Conservation (phyloP, 331 rosid species). For the Ulmus americana region DNA sequence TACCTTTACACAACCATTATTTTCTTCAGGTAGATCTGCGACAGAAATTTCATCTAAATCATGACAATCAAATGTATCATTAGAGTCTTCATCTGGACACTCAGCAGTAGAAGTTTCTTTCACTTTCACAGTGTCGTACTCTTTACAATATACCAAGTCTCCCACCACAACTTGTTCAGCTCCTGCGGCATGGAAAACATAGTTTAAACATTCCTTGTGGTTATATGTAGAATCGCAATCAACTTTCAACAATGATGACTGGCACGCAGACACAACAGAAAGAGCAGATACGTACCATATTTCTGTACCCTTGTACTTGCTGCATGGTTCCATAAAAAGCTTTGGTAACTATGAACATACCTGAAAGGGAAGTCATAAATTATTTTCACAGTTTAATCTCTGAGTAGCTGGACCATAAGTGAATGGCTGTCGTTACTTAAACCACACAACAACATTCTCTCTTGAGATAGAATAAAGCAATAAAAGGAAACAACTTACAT, state of each 20-base stretch:
- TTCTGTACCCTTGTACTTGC: conserved; percentile 85
- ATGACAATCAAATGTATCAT: conserved; percentile 35
- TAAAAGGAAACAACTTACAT: conserved; percentile 47
- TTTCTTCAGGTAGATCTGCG: conserved; percentile 42
- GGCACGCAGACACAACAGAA: conserved; percentile 1
- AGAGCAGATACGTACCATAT: conserved; percentile 46
- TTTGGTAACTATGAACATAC: conserved; percentile 96
- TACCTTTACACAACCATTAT: conserved; percentile 54
- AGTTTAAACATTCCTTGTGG: not conserved
- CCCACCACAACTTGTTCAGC: conserved; percentile 64
- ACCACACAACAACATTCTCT: not conserved
- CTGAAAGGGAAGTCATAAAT: conserved; percentile 33
- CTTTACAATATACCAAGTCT: conserved; percentile 76
- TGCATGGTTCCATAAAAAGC: conserved; percentile 94
- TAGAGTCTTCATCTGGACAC: conserved; percentile 32
- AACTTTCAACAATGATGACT: conserved; percentile 9
- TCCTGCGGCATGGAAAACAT: conserved; percentile 48
- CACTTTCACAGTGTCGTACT: conserved; percentile 35
- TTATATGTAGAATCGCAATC: conserved; percentile 15
- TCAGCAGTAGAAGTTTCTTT: conserved; percentile 38
- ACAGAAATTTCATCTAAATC: conserved; percentile 47
- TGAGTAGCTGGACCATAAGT: not conserved
- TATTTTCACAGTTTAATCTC: not conserved
- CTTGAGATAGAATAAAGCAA: not conserved
- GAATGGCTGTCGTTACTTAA: not conserved